A percentile compares a stretch with the other conserved stretches of the same genome.
These are phyloP conservation scores for Medicago truncatula DNA, from an alignment of 306 rosid species.

Conservation along the genomic window DNA sequence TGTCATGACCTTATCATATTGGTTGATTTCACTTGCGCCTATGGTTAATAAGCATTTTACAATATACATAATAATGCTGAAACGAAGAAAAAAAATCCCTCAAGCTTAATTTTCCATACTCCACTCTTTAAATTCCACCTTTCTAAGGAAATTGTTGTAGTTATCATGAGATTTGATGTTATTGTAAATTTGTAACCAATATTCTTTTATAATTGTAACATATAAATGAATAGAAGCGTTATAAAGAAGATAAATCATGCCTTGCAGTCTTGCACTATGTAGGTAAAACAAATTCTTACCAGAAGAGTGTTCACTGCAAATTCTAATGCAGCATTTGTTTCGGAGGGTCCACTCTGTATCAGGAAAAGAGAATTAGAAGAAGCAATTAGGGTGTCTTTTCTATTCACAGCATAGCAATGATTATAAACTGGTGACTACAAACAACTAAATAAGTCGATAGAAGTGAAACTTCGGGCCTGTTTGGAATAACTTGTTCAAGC, in stretches of 20 bases:
- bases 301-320: conserved; percentile 80
- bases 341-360: conserved; percentile 85
- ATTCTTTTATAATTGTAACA: neutral
- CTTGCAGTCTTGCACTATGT: neutral
- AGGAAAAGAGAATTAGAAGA: conserved; percentile 32
- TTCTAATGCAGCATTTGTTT: conserved; percentile 93
- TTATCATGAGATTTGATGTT: too few relatives aligned
- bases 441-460: conserved; percentile 31
- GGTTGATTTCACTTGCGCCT: too few relatives aligned
- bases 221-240: conserved; percentile 15
- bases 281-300: conserved; percentile 53
- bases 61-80: too few relatives aligned
- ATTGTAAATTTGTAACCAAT: too few relatives aligned
- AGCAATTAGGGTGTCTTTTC: conserved; percentile 13
- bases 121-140: too few relatives aligned
- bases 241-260: conserved; percentile 27
- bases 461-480: neutral
- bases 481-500: neutral
- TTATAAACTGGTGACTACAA: conserved; percentile 4
- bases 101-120: too few relatives aligned
- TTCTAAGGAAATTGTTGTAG: too few relatives aligned
- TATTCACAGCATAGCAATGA: conserved; percentile 15
- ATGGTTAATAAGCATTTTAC: too few relatives aligned
- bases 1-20: too few relatives aligned
- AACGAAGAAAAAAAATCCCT: too few relatives aligned